A percentile compares a stretch with the other conserved stretches of the same genome.
Evolutionary conservation across 495 filamentous ascomycete species (phyloP).

Genomic region (Tuber brumale): DNA sequence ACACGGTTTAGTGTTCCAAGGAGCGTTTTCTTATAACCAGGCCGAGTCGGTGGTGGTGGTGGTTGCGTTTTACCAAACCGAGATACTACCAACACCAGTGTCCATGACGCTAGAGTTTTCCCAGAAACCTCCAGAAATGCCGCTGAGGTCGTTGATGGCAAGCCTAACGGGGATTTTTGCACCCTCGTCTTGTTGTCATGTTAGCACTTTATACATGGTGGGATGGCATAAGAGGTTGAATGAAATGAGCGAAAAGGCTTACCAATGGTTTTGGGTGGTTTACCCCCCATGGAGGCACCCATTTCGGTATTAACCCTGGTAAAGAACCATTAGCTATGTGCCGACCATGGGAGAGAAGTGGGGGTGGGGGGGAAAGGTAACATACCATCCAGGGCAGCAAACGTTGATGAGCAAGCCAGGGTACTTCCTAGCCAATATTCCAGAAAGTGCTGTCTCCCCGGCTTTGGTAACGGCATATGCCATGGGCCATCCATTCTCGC

Average conservation of each 20-base stretch:
- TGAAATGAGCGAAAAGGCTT: background rate
- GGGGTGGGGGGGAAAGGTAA: background rate
- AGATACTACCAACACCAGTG: constrained; percentile 8
- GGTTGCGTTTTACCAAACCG: constrained; percentile 10
- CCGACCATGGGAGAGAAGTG: background rate
- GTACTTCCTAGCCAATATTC: constrained; percentile 22
- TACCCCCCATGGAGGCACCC: constrained; percentile 6
- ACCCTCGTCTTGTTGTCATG: constrained; percentile 15
- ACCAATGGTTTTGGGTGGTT: constrained; percentile 22
- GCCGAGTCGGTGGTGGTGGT: background rate
- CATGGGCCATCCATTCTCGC: constrained; percentile 14
- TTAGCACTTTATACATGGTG: background rate
- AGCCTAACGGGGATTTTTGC: constrained; percentile 19
- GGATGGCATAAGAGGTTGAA: background rate
- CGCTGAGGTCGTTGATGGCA: constrained; percentile 11
- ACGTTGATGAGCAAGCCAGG: constrained; percentile 14
- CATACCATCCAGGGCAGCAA: constrained; percentile 24
- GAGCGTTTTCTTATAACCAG: background rate
- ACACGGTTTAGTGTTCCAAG: background rate
- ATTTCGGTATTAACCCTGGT: constrained; percentile 20
- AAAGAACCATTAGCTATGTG: background rate
- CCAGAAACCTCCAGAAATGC: constrained; percentile 20
- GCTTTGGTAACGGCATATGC: constrained; percentile 18
- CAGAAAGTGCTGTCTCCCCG: constrained; percentile 5
- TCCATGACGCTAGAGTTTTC: constrained; percentile 11